A percentile compares a stretch with the other conserved stretches of the same genome.
phyloP scores from a whole-genome alignment of 352 stramenopile genomes.

The Phytophthora sp. region DNA sequence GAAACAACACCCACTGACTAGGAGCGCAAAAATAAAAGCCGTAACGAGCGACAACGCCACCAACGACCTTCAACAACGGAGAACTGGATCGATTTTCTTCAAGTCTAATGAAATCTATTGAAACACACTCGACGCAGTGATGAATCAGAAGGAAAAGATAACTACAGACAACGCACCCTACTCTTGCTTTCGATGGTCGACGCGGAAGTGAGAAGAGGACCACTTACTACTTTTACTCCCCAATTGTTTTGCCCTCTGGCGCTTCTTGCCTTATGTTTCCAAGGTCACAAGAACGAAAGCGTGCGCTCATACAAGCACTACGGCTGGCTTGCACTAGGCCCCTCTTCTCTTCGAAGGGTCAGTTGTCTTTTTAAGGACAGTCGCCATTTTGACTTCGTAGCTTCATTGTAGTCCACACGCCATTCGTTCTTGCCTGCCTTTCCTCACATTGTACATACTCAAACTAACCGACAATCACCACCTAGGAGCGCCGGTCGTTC shows the following conservation, averaged over 20 bases:
- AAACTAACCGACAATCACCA: constrained; percentile 37
- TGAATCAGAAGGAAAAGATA: constrained; percentile 11
- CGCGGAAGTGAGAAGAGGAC: neutral
- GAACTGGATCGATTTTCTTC: constrained; percentile 12
- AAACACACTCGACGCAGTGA: constrained; percentile 18
- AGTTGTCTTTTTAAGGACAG: constrained; percentile 17
- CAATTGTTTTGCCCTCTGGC: constrained; percentile 16
- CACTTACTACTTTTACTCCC: constrained; percentile 29
- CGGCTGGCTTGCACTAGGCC: constrained; percentile 13
- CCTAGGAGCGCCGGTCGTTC: constrained; percentile 21
- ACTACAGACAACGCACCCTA: constrained; percentile 12
- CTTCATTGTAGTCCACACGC: constrained; percentile 48
- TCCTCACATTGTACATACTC: constrained; percentile 48
- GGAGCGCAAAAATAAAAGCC: constrained; percentile 30
- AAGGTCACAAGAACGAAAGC: constrained; percentile 24
- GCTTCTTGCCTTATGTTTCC: constrained; percentile 24
- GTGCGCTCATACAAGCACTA: constrained; percentile 26
- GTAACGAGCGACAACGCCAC: constrained; percentile 7
- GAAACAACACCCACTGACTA: constrained; percentile 25
- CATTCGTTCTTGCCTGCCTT: constrained; percentile 43
- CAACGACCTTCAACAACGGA: neutral
- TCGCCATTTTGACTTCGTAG: constrained; percentile 37
- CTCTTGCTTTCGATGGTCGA: constrained; percentile 3
- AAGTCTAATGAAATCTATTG: constrained; percentile 29
- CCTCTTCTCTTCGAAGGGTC: constrained; percentile 40